Evolutionary conservation across 2,329 filamentous ascomycete species (phyloP).

Genomic region (Fusarium haematococcum): DNA sequence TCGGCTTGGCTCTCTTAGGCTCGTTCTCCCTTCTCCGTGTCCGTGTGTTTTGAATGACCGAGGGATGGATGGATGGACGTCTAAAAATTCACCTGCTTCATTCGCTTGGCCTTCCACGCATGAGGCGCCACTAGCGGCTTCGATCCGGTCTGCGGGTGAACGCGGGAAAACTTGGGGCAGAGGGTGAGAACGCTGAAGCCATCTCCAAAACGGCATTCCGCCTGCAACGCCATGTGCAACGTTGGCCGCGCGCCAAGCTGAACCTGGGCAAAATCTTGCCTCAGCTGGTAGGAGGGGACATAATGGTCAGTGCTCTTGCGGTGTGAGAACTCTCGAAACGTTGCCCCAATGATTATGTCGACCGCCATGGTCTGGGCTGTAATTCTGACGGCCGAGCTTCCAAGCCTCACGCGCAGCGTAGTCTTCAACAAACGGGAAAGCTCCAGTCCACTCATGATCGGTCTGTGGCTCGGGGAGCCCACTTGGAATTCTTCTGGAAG

Average conservation of each 20-base stretch:
- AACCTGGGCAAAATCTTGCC: background rate
- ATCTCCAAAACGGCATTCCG: conserved; percentile 28
- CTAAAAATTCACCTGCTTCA: conserved; percentile 23
- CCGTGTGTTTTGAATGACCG: conserved; percentile 17
- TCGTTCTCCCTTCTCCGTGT: conserved; percentile 26
- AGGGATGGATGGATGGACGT: conserved; percentile 4
- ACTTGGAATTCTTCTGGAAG: conserved; percentile 46
- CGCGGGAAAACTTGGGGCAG: conserved; percentile 29
- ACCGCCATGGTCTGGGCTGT: conserved; percentile 8
- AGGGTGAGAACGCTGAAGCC: conserved; percentile 20
- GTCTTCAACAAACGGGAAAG: conserved; percentile 17
- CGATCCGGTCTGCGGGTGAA: conserved; percentile 41
- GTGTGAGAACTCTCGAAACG: background rate
- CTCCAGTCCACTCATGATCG: conserved; percentile 21
- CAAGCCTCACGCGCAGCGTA: conserved; percentile 27
- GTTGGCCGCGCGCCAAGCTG: conserved; percentile 2
- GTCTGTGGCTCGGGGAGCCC: conserved; percentile 23
- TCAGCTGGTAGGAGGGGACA: background rate
- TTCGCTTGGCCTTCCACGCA: conserved; percentile 28
- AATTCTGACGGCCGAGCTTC: conserved; percentile 27
- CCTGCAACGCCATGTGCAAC: conserved; percentile 30
- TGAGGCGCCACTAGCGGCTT: conserved; percentile 39
- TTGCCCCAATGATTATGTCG: conserved; percentile 27
- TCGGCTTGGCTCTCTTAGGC: conserved; percentile 34
- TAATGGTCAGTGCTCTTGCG: background rate